These are phyloP conservation scores for Coccomyxa subellipsoidea DNA, from an alignment of 163 green algal species.

Conservation along the genomic window DNA sequence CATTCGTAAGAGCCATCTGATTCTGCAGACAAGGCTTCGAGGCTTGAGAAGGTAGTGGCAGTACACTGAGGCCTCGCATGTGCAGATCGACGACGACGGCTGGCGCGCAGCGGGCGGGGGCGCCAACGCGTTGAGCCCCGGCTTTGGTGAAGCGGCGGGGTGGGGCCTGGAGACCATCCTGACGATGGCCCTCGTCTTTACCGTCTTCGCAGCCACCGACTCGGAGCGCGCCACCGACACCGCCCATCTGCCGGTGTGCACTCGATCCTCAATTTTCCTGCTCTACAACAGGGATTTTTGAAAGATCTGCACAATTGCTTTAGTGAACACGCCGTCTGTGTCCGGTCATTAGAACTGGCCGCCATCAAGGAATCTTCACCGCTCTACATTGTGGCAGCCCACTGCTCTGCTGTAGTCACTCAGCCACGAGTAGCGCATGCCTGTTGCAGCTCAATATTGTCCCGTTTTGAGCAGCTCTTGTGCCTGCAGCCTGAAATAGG, in stretches of 20 bases:
- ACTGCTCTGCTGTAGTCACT: too few relatives aligned
- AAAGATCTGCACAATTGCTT: neutral
- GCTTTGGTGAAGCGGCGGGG: neutral
- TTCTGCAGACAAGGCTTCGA: too few relatives aligned
- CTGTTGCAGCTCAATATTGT: too few relatives aligned
- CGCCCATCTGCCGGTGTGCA: conserved; percentile 26
- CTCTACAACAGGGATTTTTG: neutral
- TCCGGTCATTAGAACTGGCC: too few relatives aligned
- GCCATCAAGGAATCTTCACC: too few relatives aligned
- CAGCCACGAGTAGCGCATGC: too few relatives aligned
- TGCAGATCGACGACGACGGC: conserved; percentile 9
- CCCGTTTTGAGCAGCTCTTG: too few relatives aligned
- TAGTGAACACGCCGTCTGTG: too few relatives aligned
- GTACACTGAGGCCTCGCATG: neutral
- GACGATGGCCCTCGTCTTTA: conserved; percentile 24
- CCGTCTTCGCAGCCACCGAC: conserved; percentile 32
- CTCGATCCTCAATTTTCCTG: neutral
- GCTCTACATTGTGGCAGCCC: too few relatives aligned
- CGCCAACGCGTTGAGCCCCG: conserved; percentile 11
- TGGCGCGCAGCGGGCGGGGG: conserved; percentile 15
- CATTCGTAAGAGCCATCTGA: too few relatives aligned
- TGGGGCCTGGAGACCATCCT: conserved; percentile 27
- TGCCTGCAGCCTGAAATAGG: too few relatives aligned
- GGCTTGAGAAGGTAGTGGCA: too few relatives aligned
- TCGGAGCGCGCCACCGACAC: conserved; percentile 4